phyloP scores from a whole-genome alignment of 768 basidiomycete species.

The Hemileccinum rubropunctum region DNA sequence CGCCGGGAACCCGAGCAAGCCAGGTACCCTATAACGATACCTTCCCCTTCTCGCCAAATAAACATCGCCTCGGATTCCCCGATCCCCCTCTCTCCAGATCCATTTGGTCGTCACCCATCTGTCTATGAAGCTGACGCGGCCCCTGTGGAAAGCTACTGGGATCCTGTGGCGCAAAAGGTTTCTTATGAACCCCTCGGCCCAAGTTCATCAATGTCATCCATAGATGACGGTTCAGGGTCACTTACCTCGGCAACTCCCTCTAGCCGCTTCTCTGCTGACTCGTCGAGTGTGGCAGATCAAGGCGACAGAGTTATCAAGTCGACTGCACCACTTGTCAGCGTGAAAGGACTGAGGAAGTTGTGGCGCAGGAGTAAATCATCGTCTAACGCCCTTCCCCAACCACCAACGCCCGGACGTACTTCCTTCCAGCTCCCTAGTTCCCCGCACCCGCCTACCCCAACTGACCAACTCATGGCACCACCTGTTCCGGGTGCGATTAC shows the following conservation, averaged over 20 bases:
- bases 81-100: constrained; percentile 82
- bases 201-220: constrained; percentile 26
- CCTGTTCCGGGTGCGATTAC: constrained; percentile 23
- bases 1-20: constrained; percentile 52
- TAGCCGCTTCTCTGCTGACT: constrained; percentile 80
- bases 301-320: constrained; percentile 31
- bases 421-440: constrained; percentile 30
- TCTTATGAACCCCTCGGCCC: constrained; percentile 18
- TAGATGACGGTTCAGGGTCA: constrained; percentile 17
- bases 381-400: constrained; percentile 36
- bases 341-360: constrained; percentile 69
- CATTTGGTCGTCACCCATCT: constrained; percentile 73
- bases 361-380: constrained; percentile 70
- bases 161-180: constrained; percentile 28
- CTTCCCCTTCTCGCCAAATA: constrained; percentile 25
- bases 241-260: constrained; percentile 32
- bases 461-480: constrained; percentile 25
- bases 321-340: constrained; percentile 58
- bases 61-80: constrained; percentile 44
- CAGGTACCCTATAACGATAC: constrained; percentile 42
- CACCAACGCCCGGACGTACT: constrained; percentile 36
- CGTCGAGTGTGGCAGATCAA: constrained; percentile 38
- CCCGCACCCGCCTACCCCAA: constrained; percentile 35
- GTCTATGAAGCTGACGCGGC: constrained; percentile 31
- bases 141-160: constrained; percentile 45